Conservation (phyloP, 2,329 filamentous ascomycete species). For the Aspergillus udagawae region DNA sequence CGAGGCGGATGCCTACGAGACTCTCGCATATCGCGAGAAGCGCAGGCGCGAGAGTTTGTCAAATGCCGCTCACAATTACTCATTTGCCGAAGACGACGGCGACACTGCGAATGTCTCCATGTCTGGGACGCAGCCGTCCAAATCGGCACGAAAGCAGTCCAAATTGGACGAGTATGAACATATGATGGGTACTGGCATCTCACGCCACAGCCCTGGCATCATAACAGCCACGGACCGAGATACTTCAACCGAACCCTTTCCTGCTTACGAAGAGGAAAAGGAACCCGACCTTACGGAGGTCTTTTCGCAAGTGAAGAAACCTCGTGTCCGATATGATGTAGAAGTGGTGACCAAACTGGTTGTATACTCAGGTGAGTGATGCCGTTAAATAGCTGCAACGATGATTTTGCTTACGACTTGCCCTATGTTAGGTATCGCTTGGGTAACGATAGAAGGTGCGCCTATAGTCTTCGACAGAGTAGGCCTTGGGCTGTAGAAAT, state of each 20-base stretch:
- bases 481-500: slow-evolving; percentile 4
- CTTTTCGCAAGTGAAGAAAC: slow-evolving; percentile 77
- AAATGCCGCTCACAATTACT: slow-evolving; percentile 27
- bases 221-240: slow-evolving; percentile 28
- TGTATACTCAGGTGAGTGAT: slow-evolving; percentile 75
- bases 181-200: slow-evolving; percentile 67
- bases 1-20: slow-evolving; percentile 93
- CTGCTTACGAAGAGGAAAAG: slow-evolving; percentile 32
- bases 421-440: slow-evolving; percentile 64
- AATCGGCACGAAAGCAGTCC: slow-evolving; percentile 43
- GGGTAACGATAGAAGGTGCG: slow-evolving; percentile 72
- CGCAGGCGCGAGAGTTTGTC: slow-evolving; percentile 58
- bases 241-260: slow-evolving; percentile 21
- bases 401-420: slow-evolving; percentile 3
- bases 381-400: not conserved
- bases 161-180: slow-evolving; percentile 63
- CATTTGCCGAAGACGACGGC: slow-evolving; percentile 20
- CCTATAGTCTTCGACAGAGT: slow-evolving; percentile 45
- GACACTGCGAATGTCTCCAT: slow-evolving; percentile 14
- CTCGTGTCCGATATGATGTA: slow-evolving; percentile 93
- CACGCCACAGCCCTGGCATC: slow-evolving; percentile 28
- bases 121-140: slow-evolving; percentile 33
- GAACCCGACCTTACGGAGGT: slow-evolving; percentile 66
- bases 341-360: slow-evolving; percentile 96
- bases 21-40: slow-evolving; percentile 82